phyloP scores from a whole-genome alignment of 225 moss, liverwort and hornwort species.

The Polytrichum formosum region DNA sequence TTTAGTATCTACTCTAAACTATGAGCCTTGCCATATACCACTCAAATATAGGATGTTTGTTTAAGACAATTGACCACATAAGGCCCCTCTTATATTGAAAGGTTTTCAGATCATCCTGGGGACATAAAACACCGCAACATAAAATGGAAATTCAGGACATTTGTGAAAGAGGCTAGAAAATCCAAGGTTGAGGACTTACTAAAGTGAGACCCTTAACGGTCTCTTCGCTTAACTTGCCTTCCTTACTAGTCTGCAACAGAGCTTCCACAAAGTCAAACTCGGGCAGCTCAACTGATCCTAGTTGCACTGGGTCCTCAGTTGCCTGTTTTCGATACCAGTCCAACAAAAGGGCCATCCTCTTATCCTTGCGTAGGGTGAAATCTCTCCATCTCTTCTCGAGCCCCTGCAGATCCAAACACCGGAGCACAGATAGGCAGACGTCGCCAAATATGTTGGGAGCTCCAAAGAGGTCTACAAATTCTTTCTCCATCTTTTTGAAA shows the following conservation, averaged over 20 bases:
- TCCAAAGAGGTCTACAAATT: constrained; percentile 10
- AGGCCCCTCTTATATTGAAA: too few relatives aligned
- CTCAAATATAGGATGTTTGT: too few relatives aligned
- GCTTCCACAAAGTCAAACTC: constrained; percentile 15
- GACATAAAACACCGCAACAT: too few relatives aligned
- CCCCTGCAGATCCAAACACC: constrained; percentile 10
- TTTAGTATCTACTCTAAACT: too few relatives aligned
- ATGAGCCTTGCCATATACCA: too few relatives aligned
- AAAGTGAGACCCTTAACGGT: constrained; percentile 8
- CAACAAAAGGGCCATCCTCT: constrained; percentile 2
- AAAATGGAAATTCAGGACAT: too few relatives aligned
- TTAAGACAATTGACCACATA: too few relatives aligned
- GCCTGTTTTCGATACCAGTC: constrained; percentile 24
- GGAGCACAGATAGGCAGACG: constrained; percentile 8
- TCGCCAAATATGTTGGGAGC: constrained; percentile 8
- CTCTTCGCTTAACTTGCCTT: constrained; percentile 13
- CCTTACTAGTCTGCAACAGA: constrained; percentile 13
- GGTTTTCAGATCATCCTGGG: too few relatives aligned
- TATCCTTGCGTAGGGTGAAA: constrained; percentile 3
- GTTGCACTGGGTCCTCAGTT: neutral
- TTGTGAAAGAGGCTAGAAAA: neutral
- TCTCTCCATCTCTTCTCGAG: constrained; percentile 22
- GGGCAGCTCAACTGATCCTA: too few relatives aligned
- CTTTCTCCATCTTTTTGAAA: constrained; percentile 9
- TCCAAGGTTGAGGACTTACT: constrained; percentile 10